phyloP scores from a whole-genome alignment of 1,139 yeast genomes.

The Yamadazyma friedrichii region DNA sequence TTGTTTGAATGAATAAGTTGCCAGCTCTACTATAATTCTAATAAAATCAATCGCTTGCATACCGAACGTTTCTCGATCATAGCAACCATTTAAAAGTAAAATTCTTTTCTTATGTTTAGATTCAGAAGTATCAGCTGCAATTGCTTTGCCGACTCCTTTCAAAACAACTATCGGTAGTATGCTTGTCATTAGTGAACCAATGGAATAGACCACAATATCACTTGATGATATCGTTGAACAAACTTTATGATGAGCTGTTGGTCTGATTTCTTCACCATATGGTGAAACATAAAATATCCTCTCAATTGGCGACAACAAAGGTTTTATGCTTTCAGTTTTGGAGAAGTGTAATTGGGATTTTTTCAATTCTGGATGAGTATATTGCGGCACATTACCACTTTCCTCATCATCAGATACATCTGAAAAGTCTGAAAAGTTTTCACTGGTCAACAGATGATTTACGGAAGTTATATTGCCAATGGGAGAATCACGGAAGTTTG shows the following conservation, averaged over 20 bases:
- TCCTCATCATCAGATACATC: slow-evolving; percentile 37
- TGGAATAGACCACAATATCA: slow-evolving; percentile 67
- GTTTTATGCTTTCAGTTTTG: slow-evolving; percentile 51
- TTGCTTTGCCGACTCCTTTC: slow-evolving; percentile 69
- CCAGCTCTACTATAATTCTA: slow-evolving; percentile 51
- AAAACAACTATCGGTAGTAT: slow-evolving; percentile 73
- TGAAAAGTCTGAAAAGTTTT: slow-evolving; percentile 17
- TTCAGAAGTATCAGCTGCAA: slow-evolving; percentile 29
- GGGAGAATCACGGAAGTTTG: slow-evolving; percentile 7
- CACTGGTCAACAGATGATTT: slow-evolving; percentile 11
- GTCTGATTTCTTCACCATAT: slow-evolving; percentile 84
- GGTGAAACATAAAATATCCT: slow-evolving; percentile 82
- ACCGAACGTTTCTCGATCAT: slow-evolving; percentile 75
- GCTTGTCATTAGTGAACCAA: slow-evolving; percentile 88
- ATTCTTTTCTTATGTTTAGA: slow-evolving; percentile 41
- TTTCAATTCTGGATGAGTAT: slow-evolving; percentile 76
- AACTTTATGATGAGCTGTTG: slow-evolving; percentile 69
- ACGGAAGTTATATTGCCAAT: slow-evolving; percentile 13
- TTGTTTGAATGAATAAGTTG: slow-evolving; percentile 33
- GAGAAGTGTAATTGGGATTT: slow-evolving; percentile 73
- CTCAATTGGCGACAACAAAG: slow-evolving; percentile 72
- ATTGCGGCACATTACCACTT: slow-evolving; percentile 65
- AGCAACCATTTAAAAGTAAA: slow-evolving; percentile 65
- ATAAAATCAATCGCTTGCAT: slow-evolving; percentile 62
- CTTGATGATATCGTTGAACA: slow-evolving; percentile 49